Percentiles rank a stretch among this genome's conserved stretches.
Evolutionary conservation across 108 stramenopile genomes (phyloP).

Genomic region (Hondaea fermentalgiana): DNA sequence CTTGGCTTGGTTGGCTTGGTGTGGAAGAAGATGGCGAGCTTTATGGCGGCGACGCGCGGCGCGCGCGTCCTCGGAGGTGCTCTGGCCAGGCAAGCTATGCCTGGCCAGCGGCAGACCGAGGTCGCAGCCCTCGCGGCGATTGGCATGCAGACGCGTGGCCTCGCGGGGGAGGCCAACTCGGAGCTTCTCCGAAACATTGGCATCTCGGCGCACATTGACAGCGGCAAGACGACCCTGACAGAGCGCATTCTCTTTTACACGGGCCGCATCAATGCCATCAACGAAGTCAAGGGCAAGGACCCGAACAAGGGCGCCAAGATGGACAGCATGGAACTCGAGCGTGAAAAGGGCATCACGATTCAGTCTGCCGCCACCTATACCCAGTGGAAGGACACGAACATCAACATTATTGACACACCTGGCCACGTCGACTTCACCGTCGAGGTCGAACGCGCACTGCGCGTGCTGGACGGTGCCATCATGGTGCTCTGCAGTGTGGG

Average conservation of each 20-base stretch:
- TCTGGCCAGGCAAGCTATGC: too few species aligned
- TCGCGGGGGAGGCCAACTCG: neutral
- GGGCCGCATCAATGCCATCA: conserved; percentile 87
- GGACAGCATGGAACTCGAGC: conserved; percentile 98
- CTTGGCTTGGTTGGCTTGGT: too few species aligned
- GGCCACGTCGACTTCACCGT: conserved; percentile 74
- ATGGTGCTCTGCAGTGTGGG: conserved; percentile 90
- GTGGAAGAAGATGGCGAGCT: too few species aligned
- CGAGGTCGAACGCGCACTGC: conserved; percentile 93
- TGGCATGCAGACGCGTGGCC: neutral
- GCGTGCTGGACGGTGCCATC: conserved; percentile 95
- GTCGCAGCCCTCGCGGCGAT: too few species aligned
- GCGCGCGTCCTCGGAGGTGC: too few species aligned
- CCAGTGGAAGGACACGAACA: conserved; percentile 80
- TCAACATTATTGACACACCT: conserved; percentile 99
- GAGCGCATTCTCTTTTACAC: conserved; percentile 99
- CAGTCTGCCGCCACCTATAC: conserved; percentile 98
- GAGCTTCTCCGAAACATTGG: conserved; percentile 88
- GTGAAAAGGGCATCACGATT: conserved; percentile 98
- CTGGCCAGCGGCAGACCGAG: too few species aligned
- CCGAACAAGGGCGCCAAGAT: conserved; percentile 96
- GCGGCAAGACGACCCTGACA: conserved; percentile 96
- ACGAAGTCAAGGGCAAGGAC: conserved; percentile 67
- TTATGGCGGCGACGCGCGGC: too few species aligned
- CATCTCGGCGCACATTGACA: conserved; percentile 97